phyloP scores from a whole-genome alignment of 2,329 filamentous ascomycete species.

The Emericellopsis cladophorae region DNA sequence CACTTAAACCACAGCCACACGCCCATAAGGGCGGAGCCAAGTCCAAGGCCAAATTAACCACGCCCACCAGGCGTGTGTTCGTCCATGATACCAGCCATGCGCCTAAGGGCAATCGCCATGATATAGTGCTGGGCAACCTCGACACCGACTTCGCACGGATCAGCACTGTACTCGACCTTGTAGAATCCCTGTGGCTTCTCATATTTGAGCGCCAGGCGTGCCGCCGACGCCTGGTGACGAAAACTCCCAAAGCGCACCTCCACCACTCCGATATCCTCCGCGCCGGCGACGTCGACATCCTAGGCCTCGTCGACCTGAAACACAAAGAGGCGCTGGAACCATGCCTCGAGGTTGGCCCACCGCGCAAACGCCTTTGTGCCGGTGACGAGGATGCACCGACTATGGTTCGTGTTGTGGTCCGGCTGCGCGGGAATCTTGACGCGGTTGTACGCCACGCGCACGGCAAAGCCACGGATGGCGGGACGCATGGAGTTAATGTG shows the following conservation, averaged over 20 bases:
- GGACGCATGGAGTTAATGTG: slow-evolving; percentile 12
- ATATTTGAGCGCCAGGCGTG: slow-evolving; percentile 24
- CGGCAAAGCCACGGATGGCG: slow-evolving; percentile 19
- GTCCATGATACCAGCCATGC: too few relatives aligned
- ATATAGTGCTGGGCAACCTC: too few relatives aligned
- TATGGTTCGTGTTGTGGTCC: background rate
- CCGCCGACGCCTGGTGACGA: slow-evolving; percentile 39
- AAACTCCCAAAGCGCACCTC: slow-evolving; percentile 44
- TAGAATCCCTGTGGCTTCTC: slow-evolving; percentile 19
- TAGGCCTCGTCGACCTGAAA: slow-evolving; percentile 34
- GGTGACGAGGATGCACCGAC: slow-evolving; percentile 35
- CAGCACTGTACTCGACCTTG: slow-evolving; percentile 23
- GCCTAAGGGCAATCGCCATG: too few relatives aligned
- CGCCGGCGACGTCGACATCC: slow-evolving; percentile 12
- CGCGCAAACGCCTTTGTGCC: slow-evolving; percentile 32
- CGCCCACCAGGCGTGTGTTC: too few relatives aligned
- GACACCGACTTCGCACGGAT: slow-evolving; percentile 22
- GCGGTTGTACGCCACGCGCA: slow-evolving; percentile 32
- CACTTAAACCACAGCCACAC: too few relatives aligned
- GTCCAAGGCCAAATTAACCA: too few relatives aligned
- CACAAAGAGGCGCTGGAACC: slow-evolving; percentile 27
- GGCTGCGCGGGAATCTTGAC: slow-evolving; percentile 25
- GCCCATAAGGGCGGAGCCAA: too few relatives aligned
- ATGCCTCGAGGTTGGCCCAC: slow-evolving; percentile 18
- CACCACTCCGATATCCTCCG: slow-evolving; percentile 12